Base-by-base conservation (phyloP, 2,329 filamentous ascomycete species). In the Cladosporium sp. region DNA sequence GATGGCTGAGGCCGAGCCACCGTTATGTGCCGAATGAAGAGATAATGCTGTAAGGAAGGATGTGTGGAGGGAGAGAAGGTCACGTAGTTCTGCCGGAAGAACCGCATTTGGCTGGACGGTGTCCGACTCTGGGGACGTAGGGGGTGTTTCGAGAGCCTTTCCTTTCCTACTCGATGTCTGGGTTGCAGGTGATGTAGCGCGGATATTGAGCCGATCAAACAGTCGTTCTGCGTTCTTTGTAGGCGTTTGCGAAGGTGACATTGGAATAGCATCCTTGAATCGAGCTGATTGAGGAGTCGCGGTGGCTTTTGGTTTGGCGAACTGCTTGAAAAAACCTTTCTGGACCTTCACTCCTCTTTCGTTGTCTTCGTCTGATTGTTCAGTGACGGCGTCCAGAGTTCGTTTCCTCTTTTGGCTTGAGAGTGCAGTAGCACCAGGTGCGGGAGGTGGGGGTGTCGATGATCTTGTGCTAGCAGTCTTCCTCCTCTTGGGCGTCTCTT, bases 11-110 rank as follows among this genome's bases (percentile, higher is more conserved):
- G 35, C 26, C 6, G 80, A 75, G 14, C 78, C 79, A 56, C 80
- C 81, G 65, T 83, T 82, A 70, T 84, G 82, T 23, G 82, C 80
- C 68, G 80, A 82, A 69, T 83, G 80, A 31, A 84, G 73, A 6
- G 81, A 80, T 14, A 83, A 74, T n/a, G 82, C 80, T 18, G 78
- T 80, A 21, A 84, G 77, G 68, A 84, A 83, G 40, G 82, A 80
- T 10, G 77, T 76, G 69, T 84, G 79, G 8, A 84, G 75, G n/a
- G 73, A 71, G 58, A 79, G 76, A 50, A 83, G 76, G 59, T 81
- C 79, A 65, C 79, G 74, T 10, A 83, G 73, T 66, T 79, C 78
- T 44, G 70, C 67, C 5, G 81, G 81, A 58, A 82, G 73, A 16
- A 70, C 65, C 1, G 68, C 49, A 50, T 68, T 59, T 29, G 69